phyloP scores from a whole-genome alignment of 2,329 filamentous ascomycete species.

The Epichloe gansuensis region DNA sequence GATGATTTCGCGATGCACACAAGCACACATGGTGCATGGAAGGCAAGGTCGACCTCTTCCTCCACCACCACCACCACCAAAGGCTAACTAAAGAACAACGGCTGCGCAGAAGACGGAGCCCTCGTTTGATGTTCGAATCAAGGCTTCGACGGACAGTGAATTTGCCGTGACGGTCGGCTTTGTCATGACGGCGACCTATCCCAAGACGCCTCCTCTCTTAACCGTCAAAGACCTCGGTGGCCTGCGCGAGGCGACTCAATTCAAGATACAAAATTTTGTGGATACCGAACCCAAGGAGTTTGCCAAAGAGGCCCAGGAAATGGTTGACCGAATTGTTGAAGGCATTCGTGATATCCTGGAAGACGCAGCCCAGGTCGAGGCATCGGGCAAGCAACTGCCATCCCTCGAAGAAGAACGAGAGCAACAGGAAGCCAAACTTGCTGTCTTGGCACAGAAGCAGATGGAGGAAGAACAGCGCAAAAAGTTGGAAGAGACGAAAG shows the following conservation, averaged over 20 bases:
- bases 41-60: conserved; percentile 38
- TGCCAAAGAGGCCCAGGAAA: conserved; percentile 40
- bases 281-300: conserved; percentile 45
- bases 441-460: conserved; percentile 45
- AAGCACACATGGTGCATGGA: conserved; percentile 67
- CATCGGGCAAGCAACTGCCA: conserved; percentile 63
- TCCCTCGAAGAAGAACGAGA: conserved; percentile 84
- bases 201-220: conserved; percentile 66
- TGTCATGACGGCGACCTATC: conserved; percentile 80
- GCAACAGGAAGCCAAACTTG: conserved; percentile 63
- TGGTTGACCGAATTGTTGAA: conserved; percentile 54
- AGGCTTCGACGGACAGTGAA: conserved; percentile 59
- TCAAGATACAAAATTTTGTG: conserved; percentile 54
- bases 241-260: conserved; percentile 58
- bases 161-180: conserved; percentile 62
- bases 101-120: conserved; percentile 59
- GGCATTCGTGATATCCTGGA: conserved; percentile 68
- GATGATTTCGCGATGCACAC: conserved; percentile 74
- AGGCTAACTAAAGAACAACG: not conserved
- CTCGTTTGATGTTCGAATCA: conserved; percentile 69
- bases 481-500: conserved; percentile 43
- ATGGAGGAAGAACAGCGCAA: conserved; percentile 40
- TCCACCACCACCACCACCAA: conserved; percentile 6
- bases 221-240: conserved; percentile 51
- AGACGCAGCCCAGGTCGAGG: conserved; percentile 69